Evolutionary conservation across 257 asterid genomes (phyloP), one percentile per base, ranked within the genome.

Genomic region (Penstemon davidsonii): DNA sequence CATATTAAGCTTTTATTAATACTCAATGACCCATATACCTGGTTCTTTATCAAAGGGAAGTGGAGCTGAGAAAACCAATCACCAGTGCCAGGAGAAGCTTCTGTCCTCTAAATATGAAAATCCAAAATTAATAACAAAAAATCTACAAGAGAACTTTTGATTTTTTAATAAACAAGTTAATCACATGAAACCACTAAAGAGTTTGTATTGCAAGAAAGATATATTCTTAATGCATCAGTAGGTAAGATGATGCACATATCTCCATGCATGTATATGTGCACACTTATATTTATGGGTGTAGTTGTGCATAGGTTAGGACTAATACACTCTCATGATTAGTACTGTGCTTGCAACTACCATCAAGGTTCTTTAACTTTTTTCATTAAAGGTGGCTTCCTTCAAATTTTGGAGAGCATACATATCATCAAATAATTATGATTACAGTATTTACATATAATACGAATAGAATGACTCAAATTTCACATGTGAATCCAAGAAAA

Each of bases 21-120:
- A 45, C 62, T 66, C 44, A 5, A 33, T 8, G 12, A 57, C 11
- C 41, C 49, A 42, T 3, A 54, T 74, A 85, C 95, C 91, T 68
- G 80, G 56, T 70, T 66, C 80, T 64, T 75, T 73, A 78, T 63
- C 83, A 87, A 78, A 12, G 89, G 94, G 62, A 68, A 56, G 72
- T 83, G 72, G 40, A 78, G 76, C 68, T 78, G 87, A 33, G 83
- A 74, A 77, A 77, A 79, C 68, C 60, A 69, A 64, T 75, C 83
- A 55, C 74, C 57, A 15, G 72, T 39, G 67, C 73, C 72, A 37
- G 76, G 74, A 60, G 83, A 74, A 77, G 70, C 62, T 54, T 54
- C 80, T 66, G 8, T 74, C 69, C 81, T 71, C 76, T 76, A 82
- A 78, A 67, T 61, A 49, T 41, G 51, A 53, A 70, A 51, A 45